A percentile compares a stretch with the other conserved stretches of the same genome.
phyloP scores from a whole-genome alignment of 108 stramenopile genomes.

The Skeletonema potamos region DNA sequence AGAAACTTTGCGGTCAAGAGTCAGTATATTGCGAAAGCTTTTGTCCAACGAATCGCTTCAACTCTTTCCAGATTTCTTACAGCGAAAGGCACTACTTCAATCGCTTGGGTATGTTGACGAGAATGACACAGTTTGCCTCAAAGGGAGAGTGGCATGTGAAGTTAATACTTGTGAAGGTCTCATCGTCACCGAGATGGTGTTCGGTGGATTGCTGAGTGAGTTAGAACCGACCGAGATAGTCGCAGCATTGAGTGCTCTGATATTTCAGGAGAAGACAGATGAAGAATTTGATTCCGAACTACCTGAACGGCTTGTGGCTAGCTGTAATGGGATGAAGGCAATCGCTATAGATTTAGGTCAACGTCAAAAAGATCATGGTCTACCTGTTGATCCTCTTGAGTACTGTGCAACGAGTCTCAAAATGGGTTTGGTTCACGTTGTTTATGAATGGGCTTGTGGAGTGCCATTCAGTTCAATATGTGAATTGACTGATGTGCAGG shows the following conservation, averaged over 20 bases:
- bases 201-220: conserved; percentile 93
- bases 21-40: conserved; percentile 64
- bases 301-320: conserved; percentile 65
- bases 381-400: conserved; percentile 82
- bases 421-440: conserved; percentile 95
- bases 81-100: conserved; percentile 81
- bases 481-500: conserved; percentile 91
- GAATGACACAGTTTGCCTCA: conserved; percentile 87
- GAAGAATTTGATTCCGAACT: conserved; percentile 75
- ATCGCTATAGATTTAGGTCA: conserved; percentile 79
- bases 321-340: conserved; percentile 73
- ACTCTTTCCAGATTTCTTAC: conserved; percentile 95
- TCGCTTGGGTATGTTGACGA: conserved; percentile 88
- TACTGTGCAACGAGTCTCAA: conserved; percentile 82
- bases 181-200: conserved; percentile 96
- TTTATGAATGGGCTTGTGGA: conserved; percentile 98
- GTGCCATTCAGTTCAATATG: conserved; percentile 91
- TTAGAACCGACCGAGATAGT: conserved; percentile 95
- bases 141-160: conserved; percentile 96
- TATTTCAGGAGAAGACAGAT: conserved; percentile 92
- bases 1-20: conserved; percentile 58
- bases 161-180: conserved; percentile 94
- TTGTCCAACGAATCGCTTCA: conserved; percentile 85
- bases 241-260: conserved; percentile 86
- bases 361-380: conserved; percentile 80